Percentiles rank a stretch among this genome's conserved stretches.
These are phyloP conservation scores for Nymphaea thermarum DNA, from an alignment of 164 flowering plant species.

Conservation along the genomic window DNA sequence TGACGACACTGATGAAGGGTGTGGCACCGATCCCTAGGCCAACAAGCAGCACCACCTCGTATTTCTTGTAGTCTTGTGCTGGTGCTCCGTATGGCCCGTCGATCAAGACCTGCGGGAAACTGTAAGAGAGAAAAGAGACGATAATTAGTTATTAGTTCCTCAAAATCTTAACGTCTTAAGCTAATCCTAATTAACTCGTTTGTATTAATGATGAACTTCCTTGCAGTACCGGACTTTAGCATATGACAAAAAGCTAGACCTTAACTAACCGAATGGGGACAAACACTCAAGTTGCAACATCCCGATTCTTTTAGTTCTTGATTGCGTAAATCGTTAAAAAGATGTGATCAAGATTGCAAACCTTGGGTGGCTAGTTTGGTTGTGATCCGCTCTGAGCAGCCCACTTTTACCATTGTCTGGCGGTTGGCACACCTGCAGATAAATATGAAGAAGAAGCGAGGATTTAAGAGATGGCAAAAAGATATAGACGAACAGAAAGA, in stretches of 20 bases:
- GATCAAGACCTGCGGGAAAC: conserved; percentile 66
- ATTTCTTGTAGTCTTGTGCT: conserved; percentile 88
- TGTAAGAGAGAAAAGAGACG: conserved; percentile 8
- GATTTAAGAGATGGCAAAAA: background rate
- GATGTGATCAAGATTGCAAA: conserved; percentile 3
- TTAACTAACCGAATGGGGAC: too few relatives aligned
- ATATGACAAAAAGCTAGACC: too few relatives aligned
- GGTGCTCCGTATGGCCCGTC: conserved; percentile 97
- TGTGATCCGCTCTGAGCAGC: conserved; percentile 42
- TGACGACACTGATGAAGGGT: conserved; percentile 83
- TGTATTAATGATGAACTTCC: background rate
- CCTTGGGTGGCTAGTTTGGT: conserved; percentile 26
- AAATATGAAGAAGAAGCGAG: background rate
- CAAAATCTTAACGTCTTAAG: background rate
- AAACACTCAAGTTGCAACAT: too few relatives aligned
- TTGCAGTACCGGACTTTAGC: too few relatives aligned
- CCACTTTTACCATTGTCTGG: conserved; percentile 51
- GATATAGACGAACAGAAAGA: background rate
- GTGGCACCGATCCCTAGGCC: conserved; percentile 94
- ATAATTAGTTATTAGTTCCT: background rate
- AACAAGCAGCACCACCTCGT: conserved; percentile 73
- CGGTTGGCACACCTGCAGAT: conserved; percentile 39
- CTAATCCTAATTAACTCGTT: background rate
- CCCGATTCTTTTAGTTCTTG: too few relatives aligned
- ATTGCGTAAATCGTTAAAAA: too few relatives aligned